Evolutionary conservation across 768 basidiomycete genomes (phyloP), one percentile per base, ranked within the genome.

Genomic region (Hygrocybe coccinea): DNA sequence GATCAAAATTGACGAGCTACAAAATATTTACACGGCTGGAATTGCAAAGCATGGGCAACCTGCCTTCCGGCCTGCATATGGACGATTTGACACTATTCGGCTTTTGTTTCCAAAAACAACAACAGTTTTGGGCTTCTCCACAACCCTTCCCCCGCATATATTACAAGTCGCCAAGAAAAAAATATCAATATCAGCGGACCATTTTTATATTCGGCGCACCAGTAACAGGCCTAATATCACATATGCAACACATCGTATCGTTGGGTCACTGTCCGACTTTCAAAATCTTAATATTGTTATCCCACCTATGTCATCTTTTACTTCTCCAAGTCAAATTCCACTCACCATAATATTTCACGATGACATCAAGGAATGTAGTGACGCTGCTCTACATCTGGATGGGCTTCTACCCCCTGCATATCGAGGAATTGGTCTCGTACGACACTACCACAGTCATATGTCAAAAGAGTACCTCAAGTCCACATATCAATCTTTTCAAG

Each of bases 221-320:
- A 60, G 60, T 0, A 72, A 71, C 37, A 54, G 66, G 0, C 64
- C 64, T 1, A 71, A 72, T 47, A 69, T 56, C 1, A 66, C 65
- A 0, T 71, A 70, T 50, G 64, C 65, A 5, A 67, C 64, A 0
- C 70, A 71, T 52, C 43, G 48, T n/a, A 61, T 71, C 12, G 46
- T 61, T 12, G 55, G 52, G 1, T 56, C 17, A 14, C 47, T 68
- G 10, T 53, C 64, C 1, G 60, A 65, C 6, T 41, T 60, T 2
- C 54, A 36, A 3, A 72, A 71, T 52, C 67, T 68, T 5, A 50
- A 63, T 5, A 69, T 64, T 39, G 64, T 69, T 34, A 38, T 71
- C 25, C 48, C 52, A 12, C 19, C 45, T 19, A 21, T 0, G n/a
- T 11, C 57, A 7, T 41, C 52, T 2, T 41, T 41, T 50, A 56